These are phyloP conservation scores for Wallacemonas sp. DNA, from an alignment of 208 protist species.

Conservation along the genomic window DNA sequence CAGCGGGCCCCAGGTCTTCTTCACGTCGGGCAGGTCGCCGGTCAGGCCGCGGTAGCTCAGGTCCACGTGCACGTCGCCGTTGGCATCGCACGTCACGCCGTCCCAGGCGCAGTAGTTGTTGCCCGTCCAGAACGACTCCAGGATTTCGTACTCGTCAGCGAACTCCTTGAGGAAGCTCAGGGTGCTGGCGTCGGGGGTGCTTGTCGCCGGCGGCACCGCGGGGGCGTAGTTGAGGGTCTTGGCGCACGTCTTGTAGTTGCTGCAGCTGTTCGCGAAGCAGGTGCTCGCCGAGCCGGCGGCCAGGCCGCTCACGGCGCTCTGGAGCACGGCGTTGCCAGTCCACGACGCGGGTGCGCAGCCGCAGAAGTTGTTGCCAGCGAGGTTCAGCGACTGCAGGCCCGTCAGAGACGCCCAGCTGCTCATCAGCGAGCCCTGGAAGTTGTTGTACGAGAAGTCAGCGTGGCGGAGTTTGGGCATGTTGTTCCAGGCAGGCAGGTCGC, in stretches of 20 bases:
- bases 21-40: constrained; percentile 16
- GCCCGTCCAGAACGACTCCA: constrained; percentile 17
- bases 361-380: constrained; percentile 22
- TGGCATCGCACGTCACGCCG: constrained; percentile 23
- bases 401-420: constrained; percentile 10
- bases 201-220: not conserved
- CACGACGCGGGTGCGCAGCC: constrained; percentile 15
- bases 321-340: constrained; percentile 18
- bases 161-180: constrained; percentile 25
- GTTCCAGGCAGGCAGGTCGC: constrained; percentile 23
- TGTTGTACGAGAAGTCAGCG: constrained; percentile 25
- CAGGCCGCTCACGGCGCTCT: constrained; percentile 1
- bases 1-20: not conserved
- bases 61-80: constrained; percentile 19
- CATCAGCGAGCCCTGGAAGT: constrained; percentile 17
- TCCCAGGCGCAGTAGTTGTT: constrained; percentile 24
- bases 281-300: constrained; percentile 1
- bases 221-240: constrained; percentile 2
- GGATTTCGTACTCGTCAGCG: constrained; percentile 11
- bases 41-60: constrained; percentile 9
- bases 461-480: constrained; percentile 19
- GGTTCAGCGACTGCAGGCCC: constrained; percentile 18
- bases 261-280: constrained; percentile 11
- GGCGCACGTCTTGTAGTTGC: not conserved
- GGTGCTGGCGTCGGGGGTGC: constrained; percentile 4